Percentiles rank a stretch among this genome's conserved stretches.
Conservation (phyloP, 2,329 filamentous ascomycete species). For the Alternaria tenuissima region DNA sequence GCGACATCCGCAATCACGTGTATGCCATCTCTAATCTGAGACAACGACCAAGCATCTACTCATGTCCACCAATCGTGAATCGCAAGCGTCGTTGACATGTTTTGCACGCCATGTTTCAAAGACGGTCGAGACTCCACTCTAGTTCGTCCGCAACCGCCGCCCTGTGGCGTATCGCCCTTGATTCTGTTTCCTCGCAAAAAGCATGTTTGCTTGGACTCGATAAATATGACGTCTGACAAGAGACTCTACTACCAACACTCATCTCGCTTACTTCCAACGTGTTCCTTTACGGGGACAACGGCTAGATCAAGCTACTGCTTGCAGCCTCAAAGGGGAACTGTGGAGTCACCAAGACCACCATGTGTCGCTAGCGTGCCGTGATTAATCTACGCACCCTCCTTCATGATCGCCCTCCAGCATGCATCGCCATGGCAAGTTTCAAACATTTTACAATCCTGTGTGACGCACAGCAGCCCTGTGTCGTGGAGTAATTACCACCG, state of each 20-base stretch:
- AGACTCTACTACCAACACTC: not conserved
- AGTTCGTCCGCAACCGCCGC: constrained; percentile 9
- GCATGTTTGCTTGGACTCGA: not conserved
- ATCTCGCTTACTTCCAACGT: constrained; percentile 7
- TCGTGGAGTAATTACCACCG: constrained; percentile 28
- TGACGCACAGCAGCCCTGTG: constrained; percentile 19
- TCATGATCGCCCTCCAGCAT: constrained; percentile 37
- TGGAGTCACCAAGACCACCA: constrained; percentile 17
- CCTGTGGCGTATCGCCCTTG: not conserved
- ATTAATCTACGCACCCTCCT: constrained; percentile 41
- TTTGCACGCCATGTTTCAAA: constrained; percentile 22
- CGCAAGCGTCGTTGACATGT: constrained; percentile 3
- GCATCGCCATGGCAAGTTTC: constrained; percentile 28
- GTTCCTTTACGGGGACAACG: constrained; percentile 3
- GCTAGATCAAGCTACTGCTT: constrained; percentile 6
- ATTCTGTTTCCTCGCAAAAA: not conserved
- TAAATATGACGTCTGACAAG: constrained; percentile 1
- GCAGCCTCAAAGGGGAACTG: constrained; percentile 15
- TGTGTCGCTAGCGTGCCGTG: constrained; percentile 36
- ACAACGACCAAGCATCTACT: constrained; percentile 18
- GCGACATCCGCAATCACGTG: constrained; percentile 27
- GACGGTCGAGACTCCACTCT: constrained; percentile 14
- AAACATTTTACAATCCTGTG: constrained; percentile 17
- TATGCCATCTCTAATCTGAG: constrained; percentile 24
- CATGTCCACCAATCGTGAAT: constrained; percentile 33